A percentile compares a stretch with the other conserved stretches of the same genome.
These are phyloP conservation scores for Ceratorhiza oryzae-sativae DNA, from an alignment of 1,284 basidiomycete genomes.

Conservation along the genomic window DNA sequence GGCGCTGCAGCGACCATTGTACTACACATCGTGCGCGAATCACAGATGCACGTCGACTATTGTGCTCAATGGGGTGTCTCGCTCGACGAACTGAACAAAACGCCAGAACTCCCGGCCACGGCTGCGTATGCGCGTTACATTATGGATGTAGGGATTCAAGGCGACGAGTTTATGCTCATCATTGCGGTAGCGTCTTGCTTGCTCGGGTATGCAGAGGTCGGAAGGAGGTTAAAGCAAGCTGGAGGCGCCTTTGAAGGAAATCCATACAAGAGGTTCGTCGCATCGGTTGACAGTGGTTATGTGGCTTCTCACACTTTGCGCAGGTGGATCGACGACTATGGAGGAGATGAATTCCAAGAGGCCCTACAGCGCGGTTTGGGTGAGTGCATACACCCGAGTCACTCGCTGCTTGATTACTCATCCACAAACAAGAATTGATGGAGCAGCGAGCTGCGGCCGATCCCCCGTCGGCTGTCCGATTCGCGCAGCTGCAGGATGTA, in stretches of 20 bases:
- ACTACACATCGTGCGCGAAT: constrained; percentile 71
- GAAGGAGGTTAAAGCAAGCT: constrained; percentile 73
- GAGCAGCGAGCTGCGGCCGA: constrained; percentile 67
- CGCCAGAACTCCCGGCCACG: constrained; percentile 72
- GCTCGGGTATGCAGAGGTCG: constrained; percentile 94
- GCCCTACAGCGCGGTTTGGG: constrained; percentile 77
- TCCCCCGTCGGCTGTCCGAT: constrained; percentile 67
- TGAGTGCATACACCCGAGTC: constrained; percentile 50
- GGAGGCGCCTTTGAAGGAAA: constrained; percentile 65
- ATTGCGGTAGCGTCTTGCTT: constrained; percentile 88
- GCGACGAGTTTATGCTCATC: constrained; percentile 75
- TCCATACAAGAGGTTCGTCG: constrained; percentile 59
- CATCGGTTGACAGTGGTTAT: background rate
- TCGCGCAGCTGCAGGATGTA: constrained; percentile 72
- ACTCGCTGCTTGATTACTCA: background rate
- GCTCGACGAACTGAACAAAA: constrained; percentile 63
- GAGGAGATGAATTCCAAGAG: constrained; percentile 57
- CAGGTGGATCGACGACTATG: constrained; percentile 86
- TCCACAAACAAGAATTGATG: constrained; percentile 59
- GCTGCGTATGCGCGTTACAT: constrained; percentile 88
- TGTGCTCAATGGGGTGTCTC: constrained; percentile 75
- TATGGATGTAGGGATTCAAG: constrained; percentile 74
- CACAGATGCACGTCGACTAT: constrained; percentile 73
- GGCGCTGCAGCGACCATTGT: constrained; percentile 71
- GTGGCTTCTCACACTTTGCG: background rate